phyloP scores from a whole-genome alignment of 2,329 filamentous ascomycete species.

The Thelonectria rubi region DNA sequence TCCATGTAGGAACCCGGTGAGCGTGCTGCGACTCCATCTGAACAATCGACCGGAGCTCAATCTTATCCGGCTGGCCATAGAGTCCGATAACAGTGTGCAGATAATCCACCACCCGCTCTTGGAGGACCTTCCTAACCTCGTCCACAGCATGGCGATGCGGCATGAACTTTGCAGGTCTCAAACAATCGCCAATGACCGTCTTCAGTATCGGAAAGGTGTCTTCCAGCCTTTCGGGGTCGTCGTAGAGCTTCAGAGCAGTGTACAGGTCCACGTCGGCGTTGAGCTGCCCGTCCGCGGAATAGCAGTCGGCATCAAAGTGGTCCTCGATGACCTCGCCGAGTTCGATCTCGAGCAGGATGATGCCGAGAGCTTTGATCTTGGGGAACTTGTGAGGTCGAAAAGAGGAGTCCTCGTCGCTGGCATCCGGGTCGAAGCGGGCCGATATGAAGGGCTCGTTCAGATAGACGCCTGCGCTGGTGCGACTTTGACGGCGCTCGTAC shows the following conservation, averaged over 20 bases:
- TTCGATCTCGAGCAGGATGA: conserved; percentile 5
- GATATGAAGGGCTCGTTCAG: conserved; percentile 11
- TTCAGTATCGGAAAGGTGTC: too few species aligned
- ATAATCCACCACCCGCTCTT: too few species aligned
- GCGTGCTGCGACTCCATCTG: too few species aligned
- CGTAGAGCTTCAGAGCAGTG: not conserved
- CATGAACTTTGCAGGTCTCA: too few species aligned
- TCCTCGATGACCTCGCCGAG: conserved; percentile 8
- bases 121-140: too few species aligned
- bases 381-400: conserved; percentile 5
- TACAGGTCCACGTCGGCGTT: not conserved
- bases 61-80: too few species aligned
- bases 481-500: not conserved
- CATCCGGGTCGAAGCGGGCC: not conserved
- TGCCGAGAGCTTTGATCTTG: conserved; percentile 9
- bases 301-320: not conserved
- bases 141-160: too few species aligned
- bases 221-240: not conserved
- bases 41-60: too few species aligned
- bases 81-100: too few species aligned
- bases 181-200: too few species aligned
- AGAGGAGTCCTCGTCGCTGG: not conserved
- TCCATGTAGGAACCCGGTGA: too few species aligned
- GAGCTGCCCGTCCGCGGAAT: not conserved
- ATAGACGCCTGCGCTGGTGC: not conserved